Base-by-base conservation (phyloP, 139 green algal species). In the Desmodesmus armatus region DNA sequence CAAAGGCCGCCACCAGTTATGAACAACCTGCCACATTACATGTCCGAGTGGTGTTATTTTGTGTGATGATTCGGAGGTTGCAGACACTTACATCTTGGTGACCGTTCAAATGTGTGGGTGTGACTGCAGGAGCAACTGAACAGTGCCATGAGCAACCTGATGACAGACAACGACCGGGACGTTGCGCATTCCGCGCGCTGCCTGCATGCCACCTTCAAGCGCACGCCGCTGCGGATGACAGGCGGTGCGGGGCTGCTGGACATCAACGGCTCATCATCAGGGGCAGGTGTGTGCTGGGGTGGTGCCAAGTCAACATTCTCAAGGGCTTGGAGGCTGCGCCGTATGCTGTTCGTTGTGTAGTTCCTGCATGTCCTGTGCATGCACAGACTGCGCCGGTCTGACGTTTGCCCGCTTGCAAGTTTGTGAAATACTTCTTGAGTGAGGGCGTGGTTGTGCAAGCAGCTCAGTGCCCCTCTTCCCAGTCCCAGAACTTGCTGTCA, bases 121-220 rank as follows among this genome's bases (percentile, higher is more conserved):
- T n/a, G n/a, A n/a, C 40, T 91, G 79, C 77, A 93, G 84, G 93
- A 96, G 86, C 86, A 90, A 35, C 78, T 96, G 31, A 96, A 96
- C 89, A 95, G 85, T 75, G 93, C 89, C 27, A 95, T 96, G 88
- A 93, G 87, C 82, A 92, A 90, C 66, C 85, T 94, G n/a, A 95
- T 93, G 82, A 96, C 92, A 0, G 93, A 96, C 82, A 90, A 91
- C 23, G 93, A 96, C 88, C 29, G 87, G 1, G 93, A 96, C 53
- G 93, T 96, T 27, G 88, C 87, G 2, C 69, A 75, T 33, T 79
- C 83, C 9, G 92, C 91, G 0, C 87, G 92, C 0, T 74, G 85
- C n/a, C 79, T 92, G 62, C 93, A 95, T 58, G 91, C 93, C 31
- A 71, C 75, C 19, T 94, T 95, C 88, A 96, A 95, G 89, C 86